These are phyloP conservation scores for Chloris gayana DNA, from an alignment of 176 grass and related monocot genomes.

Conservation along the genomic window DNA sequence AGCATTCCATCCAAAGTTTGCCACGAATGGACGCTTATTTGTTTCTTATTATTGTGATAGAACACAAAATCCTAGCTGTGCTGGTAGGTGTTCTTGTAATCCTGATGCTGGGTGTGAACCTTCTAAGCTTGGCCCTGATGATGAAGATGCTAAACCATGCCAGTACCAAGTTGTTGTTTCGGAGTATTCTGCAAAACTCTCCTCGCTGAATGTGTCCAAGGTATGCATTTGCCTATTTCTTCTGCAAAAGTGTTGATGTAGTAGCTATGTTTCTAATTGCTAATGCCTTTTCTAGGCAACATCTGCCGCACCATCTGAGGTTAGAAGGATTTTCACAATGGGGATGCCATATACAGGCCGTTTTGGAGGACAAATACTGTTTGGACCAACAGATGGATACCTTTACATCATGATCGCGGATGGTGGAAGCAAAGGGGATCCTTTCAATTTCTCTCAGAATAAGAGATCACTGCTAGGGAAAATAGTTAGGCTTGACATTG, in stretches of 20 bases:
- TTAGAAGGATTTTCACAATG: constrained; percentile 78
- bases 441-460: constrained; percentile 81
- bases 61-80: constrained; percentile 51
- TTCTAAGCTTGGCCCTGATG: constrained; percentile 61
- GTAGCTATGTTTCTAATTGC: neutral
- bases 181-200: constrained; percentile 73
- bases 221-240: constrained; percentile 51
- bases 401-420: constrained; percentile 87
- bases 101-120: constrained; percentile 84
- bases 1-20: constrained; percentile 84
- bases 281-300: constrained; percentile 41
- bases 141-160: constrained; percentile 63
- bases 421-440: constrained; percentile 68
- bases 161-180: constrained; percentile 75
- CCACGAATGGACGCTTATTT: constrained; percentile 80
- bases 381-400: constrained; percentile 73
- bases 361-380: constrained; percentile 76
- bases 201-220: constrained; percentile 46
- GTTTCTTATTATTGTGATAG: constrained; percentile 94
- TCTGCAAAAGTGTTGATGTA: constrained; percentile 8
- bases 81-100: constrained; percentile 90
- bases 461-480: constrained; percentile 80
- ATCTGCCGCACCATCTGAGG: constrained; percentile 57
- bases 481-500: constrained; percentile 72
- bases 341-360: constrained; percentile 64